These are phyloP conservation scores for Plantago lanceolata DNA, from an alignment of 305 asterid genomes.

Conservation along the genomic window DNA sequence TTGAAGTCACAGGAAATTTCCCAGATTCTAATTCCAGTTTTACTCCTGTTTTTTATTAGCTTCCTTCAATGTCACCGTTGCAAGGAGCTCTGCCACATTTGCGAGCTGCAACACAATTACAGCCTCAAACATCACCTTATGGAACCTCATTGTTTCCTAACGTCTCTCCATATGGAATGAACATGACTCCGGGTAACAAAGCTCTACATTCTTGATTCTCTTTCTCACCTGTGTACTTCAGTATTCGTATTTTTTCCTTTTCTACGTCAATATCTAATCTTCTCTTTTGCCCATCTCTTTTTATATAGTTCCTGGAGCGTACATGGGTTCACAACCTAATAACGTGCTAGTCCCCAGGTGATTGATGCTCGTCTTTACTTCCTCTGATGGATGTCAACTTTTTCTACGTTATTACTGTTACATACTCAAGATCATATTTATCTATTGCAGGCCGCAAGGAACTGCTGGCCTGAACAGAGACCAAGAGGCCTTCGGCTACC, in stretches of 20 bases:
- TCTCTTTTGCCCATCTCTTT: conserved; percentile 7
- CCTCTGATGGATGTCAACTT: neutral
- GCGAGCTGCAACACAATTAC: conserved; percentile 28
- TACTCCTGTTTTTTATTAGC: conserved; percentile 30
- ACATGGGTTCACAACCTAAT: conserved; percentile 46
- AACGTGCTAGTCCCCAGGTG: conserved; percentile 44
- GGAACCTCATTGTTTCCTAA: conserved; percentile 32
- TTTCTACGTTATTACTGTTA: neutral
- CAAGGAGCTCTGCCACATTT: conserved; percentile 48
- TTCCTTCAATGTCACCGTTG: conserved; percentile 47
- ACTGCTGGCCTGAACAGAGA: conserved; percentile 29
- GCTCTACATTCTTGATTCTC: neutral
- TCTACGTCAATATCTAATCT: neutral
- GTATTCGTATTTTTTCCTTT: neutral
- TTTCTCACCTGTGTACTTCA: neutral
- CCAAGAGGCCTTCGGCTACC: conserved; percentile 46
- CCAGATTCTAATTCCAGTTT: neutral
- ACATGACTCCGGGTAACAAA: conserved; percentile 42
- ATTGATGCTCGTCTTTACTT: conserved; percentile 24
- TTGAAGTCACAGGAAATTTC: neutral
- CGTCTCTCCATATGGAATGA: conserved; percentile 40
- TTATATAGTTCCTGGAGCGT: conserved; percentile 43
- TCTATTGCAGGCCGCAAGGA: conserved; percentile 49
- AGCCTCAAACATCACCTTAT: conserved; percentile 37
- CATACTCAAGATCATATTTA: neutral